Evolutionary conservation across 306 rosid species (phyloP).

Genomic region (Urtica urens): DNA sequence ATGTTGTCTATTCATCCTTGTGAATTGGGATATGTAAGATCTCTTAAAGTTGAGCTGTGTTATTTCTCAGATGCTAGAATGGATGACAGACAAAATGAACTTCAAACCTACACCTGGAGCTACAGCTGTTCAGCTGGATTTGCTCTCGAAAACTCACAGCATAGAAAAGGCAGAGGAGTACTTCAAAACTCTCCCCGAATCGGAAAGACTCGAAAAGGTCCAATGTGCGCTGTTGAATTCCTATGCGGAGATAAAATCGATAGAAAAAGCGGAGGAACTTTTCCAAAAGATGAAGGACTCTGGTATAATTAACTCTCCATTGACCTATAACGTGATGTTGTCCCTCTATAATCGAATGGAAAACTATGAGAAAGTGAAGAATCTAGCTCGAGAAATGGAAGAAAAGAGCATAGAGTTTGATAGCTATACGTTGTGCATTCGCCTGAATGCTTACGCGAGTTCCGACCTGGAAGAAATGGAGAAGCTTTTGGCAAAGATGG

Average conservation of each 20-base stretch:
- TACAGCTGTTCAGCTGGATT: constrained; percentile 34
- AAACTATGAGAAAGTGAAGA: constrained; percentile 35
- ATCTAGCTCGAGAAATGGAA: constrained; percentile 42
- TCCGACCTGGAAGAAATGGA: constrained; percentile 39
- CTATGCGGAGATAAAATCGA: constrained; percentile 36
- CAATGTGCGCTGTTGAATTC: constrained; percentile 48
- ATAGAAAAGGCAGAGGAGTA: constrained; percentile 45
- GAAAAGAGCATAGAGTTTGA: constrained; percentile 28
- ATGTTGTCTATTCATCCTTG: constrained; percentile 13
- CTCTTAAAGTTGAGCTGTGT: constrained; percentile 1
- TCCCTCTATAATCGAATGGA: constrained; percentile 42
- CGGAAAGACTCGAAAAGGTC: constrained; percentile 24
- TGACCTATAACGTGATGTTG: constrained; percentile 40
- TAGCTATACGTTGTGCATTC: constrained; percentile 26
- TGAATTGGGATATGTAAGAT: neutral
- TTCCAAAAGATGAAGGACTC: constrained; percentile 37
- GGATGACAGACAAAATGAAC: constrained; percentile 31
- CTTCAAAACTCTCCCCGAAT: constrained; percentile 26
- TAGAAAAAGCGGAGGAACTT: constrained; percentile 44
- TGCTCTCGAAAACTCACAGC: constrained; percentile 53
- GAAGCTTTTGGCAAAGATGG: constrained; percentile 45
- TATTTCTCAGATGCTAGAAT: constrained; percentile 40
- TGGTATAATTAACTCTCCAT: constrained; percentile 14
- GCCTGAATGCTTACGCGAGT: constrained; percentile 41
- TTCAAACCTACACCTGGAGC: constrained; percentile 20